Evolutionary conservation across 805 yeast genomes (phyloP), one percentile per base, ranked within the genome.

Genomic region (Candida odintsovae): DNA sequence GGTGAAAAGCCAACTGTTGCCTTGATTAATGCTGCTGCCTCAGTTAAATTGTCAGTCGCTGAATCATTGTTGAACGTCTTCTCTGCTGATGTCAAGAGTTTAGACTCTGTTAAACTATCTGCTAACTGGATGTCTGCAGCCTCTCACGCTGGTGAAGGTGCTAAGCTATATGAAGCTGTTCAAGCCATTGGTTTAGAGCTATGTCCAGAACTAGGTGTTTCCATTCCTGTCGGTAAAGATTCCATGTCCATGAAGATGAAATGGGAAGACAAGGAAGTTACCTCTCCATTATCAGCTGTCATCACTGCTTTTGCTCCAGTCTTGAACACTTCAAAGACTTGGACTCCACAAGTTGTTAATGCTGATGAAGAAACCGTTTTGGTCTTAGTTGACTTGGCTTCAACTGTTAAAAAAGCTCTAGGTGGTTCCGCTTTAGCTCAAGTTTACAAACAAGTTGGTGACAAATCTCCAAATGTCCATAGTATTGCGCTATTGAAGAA

Each of bases 91-190:
- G 76, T 94, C 49, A 78, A 83, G 49, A 71, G 82, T 8, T 72
- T 92, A 50, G 82, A 82, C 51, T 76, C 81, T 54, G 81, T 94
- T 46, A 88, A 90, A 62, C 70, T 94, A 49, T 87, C 96, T 44
- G 99, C 99, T 40, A 94, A 94, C 73, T 94, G 99, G 99, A 94
- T 94, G 99, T 83, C 97, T 11, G 90, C 98, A 42, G 96, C 99
- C 23, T 76, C 92, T 31, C 95, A 90, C 59, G 80, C 80, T 20
- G 98, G 98, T 59, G 99, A 94, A 69, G 99, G 99, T 50, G 77
- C 95, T 44, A 90, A 89, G 52, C 73, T 94, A 51, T 94, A 92
- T 64, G 97, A 90, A 68, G 99, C 97, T 41, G 99, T 94, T 41
- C 90, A 90, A 68, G 98, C 98, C 5, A 82, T 94, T 59, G 97